These are phyloP conservation scores for Ceratobasidium sp. DNA, from an alignment of 1,284 basidiomycete species.

Conservation along the genomic window DNA sequence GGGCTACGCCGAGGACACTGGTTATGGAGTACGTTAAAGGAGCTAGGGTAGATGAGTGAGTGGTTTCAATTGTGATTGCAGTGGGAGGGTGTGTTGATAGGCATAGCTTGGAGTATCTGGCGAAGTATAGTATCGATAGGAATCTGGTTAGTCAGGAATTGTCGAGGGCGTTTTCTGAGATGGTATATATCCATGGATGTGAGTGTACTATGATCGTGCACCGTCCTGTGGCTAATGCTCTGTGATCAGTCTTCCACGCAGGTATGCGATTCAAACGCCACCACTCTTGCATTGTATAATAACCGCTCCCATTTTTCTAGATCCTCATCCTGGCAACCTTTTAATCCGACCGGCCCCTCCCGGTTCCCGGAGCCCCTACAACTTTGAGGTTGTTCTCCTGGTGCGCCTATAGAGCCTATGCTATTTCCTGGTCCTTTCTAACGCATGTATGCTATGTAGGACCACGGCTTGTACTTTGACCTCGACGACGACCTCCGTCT, in stretches of 20 bases:
- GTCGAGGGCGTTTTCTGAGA: constrained; percentile 89
- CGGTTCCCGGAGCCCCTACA: constrained; percentile 80
- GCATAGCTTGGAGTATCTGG: constrained; percentile 75
- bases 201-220: constrained; percentile 51
- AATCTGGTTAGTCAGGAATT: constrained; percentile 93
- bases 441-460: neutral
- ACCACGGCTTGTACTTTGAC: constrained; percentile 82
- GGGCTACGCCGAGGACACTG: constrained; percentile 76
- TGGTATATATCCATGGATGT: constrained; percentile 98
- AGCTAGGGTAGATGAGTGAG: constrained; percentile 66
- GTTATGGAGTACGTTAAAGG: constrained; percentile 68
- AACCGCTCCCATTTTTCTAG: constrained; percentile 49
- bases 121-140: constrained; percentile 86
- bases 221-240: neutral
- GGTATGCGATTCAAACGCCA: constrained; percentile 7
- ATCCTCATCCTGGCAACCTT: constrained; percentile 89
- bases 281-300: neutral
- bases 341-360: constrained; percentile 81
- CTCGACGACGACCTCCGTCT: constrained; percentile 73
- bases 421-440: neutral
- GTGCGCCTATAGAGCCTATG: neutral
- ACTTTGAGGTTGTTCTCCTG: constrained; percentile 92
- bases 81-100: constrained; percentile 67
- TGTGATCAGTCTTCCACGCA: constrained; percentile 44
- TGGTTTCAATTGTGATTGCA: neutral